Conservation (phyloP, 2,329 filamentous ascomycete genomes). For the Fusarium tupiense region DNA sequence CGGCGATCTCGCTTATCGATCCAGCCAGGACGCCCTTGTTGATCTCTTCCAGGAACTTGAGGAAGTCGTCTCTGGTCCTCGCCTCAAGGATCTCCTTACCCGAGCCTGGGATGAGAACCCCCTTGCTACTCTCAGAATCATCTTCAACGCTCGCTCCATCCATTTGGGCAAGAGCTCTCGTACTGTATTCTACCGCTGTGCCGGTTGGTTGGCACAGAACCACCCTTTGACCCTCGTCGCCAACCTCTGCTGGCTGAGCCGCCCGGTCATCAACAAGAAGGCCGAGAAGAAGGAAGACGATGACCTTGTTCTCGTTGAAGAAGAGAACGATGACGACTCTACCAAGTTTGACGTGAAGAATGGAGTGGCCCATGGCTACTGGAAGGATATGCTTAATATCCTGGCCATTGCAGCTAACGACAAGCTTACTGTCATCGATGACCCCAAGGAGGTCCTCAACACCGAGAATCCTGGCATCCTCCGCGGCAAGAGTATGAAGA, state of each 20-base stretch:
- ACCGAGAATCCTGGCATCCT: conserved; percentile 43
- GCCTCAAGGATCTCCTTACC: conserved; percentile 55
- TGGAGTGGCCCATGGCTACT: conserved; percentile 67
- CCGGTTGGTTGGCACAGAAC: conserved; percentile 64
- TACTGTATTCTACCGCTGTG: conserved; percentile 59
- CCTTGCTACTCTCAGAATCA: conserved; percentile 63
- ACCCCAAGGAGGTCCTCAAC: conserved; percentile 55
- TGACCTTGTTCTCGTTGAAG: conserved; percentile 48
- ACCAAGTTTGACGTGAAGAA: conserved; percentile 54
- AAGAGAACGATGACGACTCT: conserved; percentile 49
- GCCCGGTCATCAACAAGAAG: conserved; percentile 66
- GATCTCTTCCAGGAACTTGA: conserved; percentile 66
- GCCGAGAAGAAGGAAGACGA: conserved; percentile 50
- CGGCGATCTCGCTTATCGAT: conserved; percentile 57
- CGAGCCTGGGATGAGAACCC: conserved; percentile 61
- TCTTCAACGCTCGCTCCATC: conserved; percentile 70
- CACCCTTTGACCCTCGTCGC: conserved; percentile 64
- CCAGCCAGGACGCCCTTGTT: conserved; percentile 57
- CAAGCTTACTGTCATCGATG: conserved; percentile 53
- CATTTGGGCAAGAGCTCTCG: conserved; percentile 66
- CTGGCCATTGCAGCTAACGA: conserved; percentile 61
- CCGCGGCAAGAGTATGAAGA: conserved; percentile 31
- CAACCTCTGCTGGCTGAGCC: conserved; percentile 65
- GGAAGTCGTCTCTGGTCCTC: conserved; percentile 48
- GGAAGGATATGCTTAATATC: conserved; percentile 69